Conservation (phyloP, 495 filamentous ascomycete genomes). For the Xylaria sp. region DNA sequence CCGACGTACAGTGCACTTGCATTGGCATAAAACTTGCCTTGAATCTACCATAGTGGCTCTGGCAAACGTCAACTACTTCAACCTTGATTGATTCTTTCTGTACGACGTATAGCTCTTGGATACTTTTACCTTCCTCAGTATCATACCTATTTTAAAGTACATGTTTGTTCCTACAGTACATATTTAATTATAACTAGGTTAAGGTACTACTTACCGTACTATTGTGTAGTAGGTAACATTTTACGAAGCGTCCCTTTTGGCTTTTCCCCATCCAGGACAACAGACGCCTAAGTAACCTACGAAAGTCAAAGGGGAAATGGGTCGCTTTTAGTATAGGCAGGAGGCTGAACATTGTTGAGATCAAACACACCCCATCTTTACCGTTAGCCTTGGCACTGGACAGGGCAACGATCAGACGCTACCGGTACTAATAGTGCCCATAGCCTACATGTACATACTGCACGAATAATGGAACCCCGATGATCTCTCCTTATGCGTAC, state of each 20-base stretch:
- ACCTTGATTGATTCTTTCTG: not conserved
- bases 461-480: not conserved
- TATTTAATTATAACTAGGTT: no score
- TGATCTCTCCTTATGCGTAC: no score
- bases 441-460: not conserved
- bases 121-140: no score
- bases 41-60: not conserved
- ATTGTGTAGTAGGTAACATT: not conserved
- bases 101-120: no score
- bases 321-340: not conserved
- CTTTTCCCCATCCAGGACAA: not conserved
- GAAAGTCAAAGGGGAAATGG: not conserved
- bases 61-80: no score
- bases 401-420: not conserved
- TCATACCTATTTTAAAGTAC: no score
- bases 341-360: constrained; percentile 18
- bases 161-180: no score
- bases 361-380: not conserved
- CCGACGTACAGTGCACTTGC: not conserved
- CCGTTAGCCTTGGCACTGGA: constrained; percentile 5
- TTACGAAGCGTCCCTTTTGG: not conserved
- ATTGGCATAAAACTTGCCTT: not conserved
- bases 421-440: not conserved
- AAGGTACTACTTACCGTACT: not conserved
- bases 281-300: not conserved